Conservation (phyloP, 1,284 basidiomycete genomes). For the Butyriboletus appendiculatus region DNA sequence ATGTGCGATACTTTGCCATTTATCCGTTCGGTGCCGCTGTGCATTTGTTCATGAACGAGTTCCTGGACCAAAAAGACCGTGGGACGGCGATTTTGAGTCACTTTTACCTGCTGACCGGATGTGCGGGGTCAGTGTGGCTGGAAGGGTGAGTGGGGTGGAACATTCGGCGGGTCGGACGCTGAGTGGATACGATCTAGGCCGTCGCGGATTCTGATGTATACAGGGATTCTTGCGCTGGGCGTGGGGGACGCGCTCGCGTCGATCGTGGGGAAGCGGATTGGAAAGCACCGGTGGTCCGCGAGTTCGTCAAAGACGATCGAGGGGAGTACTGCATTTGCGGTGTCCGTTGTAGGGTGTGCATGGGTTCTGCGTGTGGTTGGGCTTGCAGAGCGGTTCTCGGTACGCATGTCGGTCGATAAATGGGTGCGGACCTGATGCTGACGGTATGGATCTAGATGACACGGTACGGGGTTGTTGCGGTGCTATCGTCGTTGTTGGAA, state of each 20-base stretch:
- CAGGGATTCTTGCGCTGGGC: constrained; percentile 90
- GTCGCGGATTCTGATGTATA: constrained; percentile 75
- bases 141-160: constrained; percentile 69
- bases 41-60: constrained; percentile 97
- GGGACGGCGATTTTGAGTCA: constrained; percentile 97
- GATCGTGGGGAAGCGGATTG: constrained; percentile 85
- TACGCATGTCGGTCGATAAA: constrained; percentile 41
- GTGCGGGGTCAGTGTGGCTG: constrained; percentile 92
- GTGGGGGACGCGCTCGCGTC: constrained; percentile 96
- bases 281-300: constrained; percentile 81
- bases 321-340: constrained; percentile 82
- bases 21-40: constrained; percentile 95
- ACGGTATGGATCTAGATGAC: constrained; percentile 42
- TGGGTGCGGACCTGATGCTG: constrained; percentile 14
- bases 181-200: constrained; percentile 46
- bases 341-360: constrained; percentile 71
- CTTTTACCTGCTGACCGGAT: constrained; percentile 96
- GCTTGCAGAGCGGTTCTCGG: constrained; percentile 71
- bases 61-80: constrained; percentile 92
- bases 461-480: constrained; percentile 59
- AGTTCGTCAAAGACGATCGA: constrained; percentile 89
- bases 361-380: constrained; percentile 73
- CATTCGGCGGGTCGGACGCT: constrained; percentile 1
- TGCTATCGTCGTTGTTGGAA: constrained; percentile 74
- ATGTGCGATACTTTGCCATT: constrained; percentile 96